phyloP scores from a whole-genome alignment of 176 grass and related monocot genomes.

The Guadua angustifolia region DNA sequence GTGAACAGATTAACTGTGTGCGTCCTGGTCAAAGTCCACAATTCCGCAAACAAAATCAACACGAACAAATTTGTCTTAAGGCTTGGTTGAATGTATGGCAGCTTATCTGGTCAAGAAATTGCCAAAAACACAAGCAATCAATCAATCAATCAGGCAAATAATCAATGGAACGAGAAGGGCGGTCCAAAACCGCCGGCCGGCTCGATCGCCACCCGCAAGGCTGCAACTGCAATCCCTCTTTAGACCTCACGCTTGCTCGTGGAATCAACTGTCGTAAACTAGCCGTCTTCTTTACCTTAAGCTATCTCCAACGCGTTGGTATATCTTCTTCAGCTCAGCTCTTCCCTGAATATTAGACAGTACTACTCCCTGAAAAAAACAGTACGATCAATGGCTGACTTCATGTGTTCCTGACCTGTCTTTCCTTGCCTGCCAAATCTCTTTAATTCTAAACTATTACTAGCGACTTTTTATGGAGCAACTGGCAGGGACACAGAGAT shows the following conservation, averaged over 20 bases:
- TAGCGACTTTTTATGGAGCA: slow-evolving; percentile 35
- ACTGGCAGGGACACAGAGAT: neutral
- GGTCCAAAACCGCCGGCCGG: slow-evolving; percentile 28
- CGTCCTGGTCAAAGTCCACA: slow-evolving; percentile 35
- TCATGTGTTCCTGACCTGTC: slow-evolving; percentile 48
- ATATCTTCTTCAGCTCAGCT: neutral
- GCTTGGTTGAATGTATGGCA: neutral
- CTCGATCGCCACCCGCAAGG: neutral
- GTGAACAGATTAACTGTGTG: neutral
- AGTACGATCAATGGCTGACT: slow-evolving; percentile 36
- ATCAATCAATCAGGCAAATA: neutral
- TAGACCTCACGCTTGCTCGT: neutral
- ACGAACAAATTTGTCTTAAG: neutral
- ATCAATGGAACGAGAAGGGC: neutral
- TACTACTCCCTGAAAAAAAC: neutral
- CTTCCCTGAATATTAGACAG: neutral
- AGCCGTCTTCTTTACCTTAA: slow-evolving; percentile 44
- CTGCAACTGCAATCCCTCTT: neutral
- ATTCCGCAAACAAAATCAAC: neutral
- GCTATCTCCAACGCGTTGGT: slow-evolving; percentile 33
- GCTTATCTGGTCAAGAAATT: slow-evolving; percentile 8
- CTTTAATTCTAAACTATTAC: slow-evolving; percentile 3
- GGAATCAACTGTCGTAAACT: slow-evolving; percentile 38
- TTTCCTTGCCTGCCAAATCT: slow-evolving; percentile 33
- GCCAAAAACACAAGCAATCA: neutral